Percentiles rank a stretch among this genome's conserved stretches.
phyloP scores from a whole-genome alignment of 164 flowering plant genomes.

The Umbilicus rupestris region DNA sequence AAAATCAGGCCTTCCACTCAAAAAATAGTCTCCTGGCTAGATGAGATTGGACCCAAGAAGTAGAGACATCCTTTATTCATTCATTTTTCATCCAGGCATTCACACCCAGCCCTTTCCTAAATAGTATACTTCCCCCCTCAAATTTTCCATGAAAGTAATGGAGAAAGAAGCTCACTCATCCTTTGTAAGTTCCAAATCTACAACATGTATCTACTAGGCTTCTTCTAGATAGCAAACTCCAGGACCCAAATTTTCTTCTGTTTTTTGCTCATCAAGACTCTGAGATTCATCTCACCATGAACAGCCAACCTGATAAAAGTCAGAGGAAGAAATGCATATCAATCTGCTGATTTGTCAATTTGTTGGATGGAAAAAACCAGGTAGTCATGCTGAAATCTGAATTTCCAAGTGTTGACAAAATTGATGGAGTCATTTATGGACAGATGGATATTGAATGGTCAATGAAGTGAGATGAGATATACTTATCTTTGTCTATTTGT shows the following conservation, averaged over 20 bases:
- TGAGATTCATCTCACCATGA: background rate
- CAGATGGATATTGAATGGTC: background rate
- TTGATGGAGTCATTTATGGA: background rate
- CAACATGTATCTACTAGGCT: too few species aligned
- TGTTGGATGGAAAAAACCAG: background rate
- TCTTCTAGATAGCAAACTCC: background rate
- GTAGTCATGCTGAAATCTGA: background rate
- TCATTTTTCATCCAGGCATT: background rate
- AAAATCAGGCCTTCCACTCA: conserved; percentile 6
- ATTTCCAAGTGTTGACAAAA: background rate
- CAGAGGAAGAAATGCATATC: background rate
- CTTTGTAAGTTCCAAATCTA: background rate
- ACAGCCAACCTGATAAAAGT: background rate
- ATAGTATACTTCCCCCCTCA: background rate
- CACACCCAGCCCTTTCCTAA: background rate
- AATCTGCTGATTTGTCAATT: background rate
- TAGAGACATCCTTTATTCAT: conserved; percentile 11
- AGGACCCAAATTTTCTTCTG: background rate
- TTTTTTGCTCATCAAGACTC: background rate
- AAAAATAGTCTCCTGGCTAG: conserved; percentile 8
- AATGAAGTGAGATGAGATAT: background rate
- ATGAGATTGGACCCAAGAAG: background rate
- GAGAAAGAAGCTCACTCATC: background rate
- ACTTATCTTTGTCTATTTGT: background rate
- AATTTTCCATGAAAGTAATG: background rate